Conservation (phyloP, 2,329 filamentous ascomycete genomes). For the Diaporthe sp. region DNA sequence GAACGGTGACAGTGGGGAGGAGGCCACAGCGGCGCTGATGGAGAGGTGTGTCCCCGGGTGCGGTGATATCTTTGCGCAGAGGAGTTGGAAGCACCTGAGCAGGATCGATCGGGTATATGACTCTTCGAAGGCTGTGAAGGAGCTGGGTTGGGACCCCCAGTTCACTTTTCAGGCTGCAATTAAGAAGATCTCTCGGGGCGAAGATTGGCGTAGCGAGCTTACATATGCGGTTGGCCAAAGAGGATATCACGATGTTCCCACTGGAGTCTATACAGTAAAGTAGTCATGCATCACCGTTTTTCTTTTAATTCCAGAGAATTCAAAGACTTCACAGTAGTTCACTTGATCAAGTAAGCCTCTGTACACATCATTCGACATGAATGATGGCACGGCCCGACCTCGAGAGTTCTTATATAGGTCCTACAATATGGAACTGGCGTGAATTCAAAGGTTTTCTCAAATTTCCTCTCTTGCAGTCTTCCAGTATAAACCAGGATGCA, state of each 20-base stretch:
- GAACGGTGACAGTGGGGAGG: slow-evolving; percentile 50
- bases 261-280: slow-evolving; percentile 58
- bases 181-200: slow-evolving; percentile 51
- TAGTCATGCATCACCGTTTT: neutral
- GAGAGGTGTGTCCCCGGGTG: slow-evolving; percentile 46
- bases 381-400: too few relatives aligned
- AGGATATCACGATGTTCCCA: slow-evolving; percentile 60
- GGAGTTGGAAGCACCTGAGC: slow-evolving; percentile 54
- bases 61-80: slow-evolving; percentile 49
- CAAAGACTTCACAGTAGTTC: too few relatives aligned
- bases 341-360: too few relatives aligned
- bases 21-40: slow-evolving; percentile 45
- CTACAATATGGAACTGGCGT: too few relatives aligned
- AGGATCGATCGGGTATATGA: slow-evolving; percentile 63
- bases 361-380: too few relatives aligned
- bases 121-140: slow-evolving; percentile 55
- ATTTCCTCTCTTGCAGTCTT: too few relatives aligned
- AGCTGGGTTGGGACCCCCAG: slow-evolving; percentile 58
- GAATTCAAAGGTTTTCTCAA: too few relatives aligned
- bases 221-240: slow-evolving; percentile 56
- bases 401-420: too few relatives aligned
- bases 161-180: slow-evolving; percentile 57
- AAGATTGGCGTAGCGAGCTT: slow-evolving; percentile 57
- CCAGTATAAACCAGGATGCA: too few relatives aligned
- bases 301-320: too few relatives aligned